Conservation (phyloP, 805 yeast species). For the Blastobotrys attinorum region DNA sequence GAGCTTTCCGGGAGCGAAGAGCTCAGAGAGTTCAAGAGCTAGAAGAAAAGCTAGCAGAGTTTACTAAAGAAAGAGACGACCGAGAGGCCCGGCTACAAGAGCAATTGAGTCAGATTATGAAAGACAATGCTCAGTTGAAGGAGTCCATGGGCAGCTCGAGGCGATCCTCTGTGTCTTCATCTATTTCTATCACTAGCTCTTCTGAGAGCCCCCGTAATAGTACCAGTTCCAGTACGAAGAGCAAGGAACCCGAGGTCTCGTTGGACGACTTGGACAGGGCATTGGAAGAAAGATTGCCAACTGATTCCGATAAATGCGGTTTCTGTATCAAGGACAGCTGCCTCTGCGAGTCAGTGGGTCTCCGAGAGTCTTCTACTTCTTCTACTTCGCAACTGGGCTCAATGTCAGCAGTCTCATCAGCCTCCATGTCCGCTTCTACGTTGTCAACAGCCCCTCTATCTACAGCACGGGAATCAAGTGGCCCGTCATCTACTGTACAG, state of each 20-base stretch:
- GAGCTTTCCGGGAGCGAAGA: conserved; percentile 82
- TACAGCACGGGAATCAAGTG: background rate
- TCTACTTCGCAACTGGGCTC: background rate
- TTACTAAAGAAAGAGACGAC: conserved; percentile 59
- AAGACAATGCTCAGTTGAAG: conserved; percentile 32
- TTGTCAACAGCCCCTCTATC: background rate
- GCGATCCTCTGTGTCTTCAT: background rate
- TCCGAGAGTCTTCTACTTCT: conserved; percentile 10
- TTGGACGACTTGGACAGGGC: conserved; percentile 28
- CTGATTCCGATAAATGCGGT: conserved; percentile 41
- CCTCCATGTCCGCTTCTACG: too few relatives aligned
- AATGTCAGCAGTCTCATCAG: too few relatives aligned
- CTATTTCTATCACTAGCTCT: too few relatives aligned
- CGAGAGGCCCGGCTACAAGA: conserved; percentile 30
- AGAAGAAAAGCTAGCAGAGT: conserved; percentile 57
- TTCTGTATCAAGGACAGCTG: conserved; percentile 65
- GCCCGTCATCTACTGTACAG: too few relatives aligned
- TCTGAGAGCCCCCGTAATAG: background rate
- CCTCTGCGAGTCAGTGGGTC: conserved; percentile 44
- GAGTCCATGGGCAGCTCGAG: conserved; percentile 13
- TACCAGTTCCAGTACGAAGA: conserved; percentile 18
- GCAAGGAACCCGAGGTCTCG: conserved; percentile 25
- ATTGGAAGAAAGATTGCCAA: conserved; percentile 29
- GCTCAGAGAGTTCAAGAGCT: conserved; percentile 76
- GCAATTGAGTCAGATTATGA: conserved; percentile 18